Evolutionary conservation across 2,329 filamentous ascomycete genomes (phyloP).

Genomic region (Talaromyces sp.): DNA sequence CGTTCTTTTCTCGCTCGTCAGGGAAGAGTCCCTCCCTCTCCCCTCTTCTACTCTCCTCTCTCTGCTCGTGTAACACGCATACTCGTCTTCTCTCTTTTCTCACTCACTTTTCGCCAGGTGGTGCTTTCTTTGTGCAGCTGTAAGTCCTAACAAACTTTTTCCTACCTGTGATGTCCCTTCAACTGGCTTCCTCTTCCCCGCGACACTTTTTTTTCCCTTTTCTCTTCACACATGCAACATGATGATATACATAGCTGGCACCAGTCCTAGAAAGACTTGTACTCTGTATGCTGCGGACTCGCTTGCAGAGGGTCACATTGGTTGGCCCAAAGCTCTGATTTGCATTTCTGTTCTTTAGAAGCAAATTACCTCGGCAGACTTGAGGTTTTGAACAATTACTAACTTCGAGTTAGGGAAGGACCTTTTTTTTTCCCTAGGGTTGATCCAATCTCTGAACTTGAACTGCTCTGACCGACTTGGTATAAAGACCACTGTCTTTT

Average conservation of each 20-base stretch:
- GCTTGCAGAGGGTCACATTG: constrained; percentile 45
- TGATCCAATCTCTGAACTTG: not conserved
- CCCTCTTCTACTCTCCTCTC: not conserved
- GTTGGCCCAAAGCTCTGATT: constrained; percentile 14
- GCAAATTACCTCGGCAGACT: not conserved
- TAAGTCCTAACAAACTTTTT: not conserved
- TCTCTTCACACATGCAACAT: constrained; percentile 21
- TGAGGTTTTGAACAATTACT: not conserved
- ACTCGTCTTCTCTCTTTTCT: not conserved
- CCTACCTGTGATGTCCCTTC: not conserved
- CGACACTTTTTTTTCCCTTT: not conserved
- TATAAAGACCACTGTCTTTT: not conserved
- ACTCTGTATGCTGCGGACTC: constrained; percentile 59
- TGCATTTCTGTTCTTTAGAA: not conserved
- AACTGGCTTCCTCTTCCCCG: not conserved
- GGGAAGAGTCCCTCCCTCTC: constrained; percentile 8
- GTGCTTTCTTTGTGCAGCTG: not conserved
- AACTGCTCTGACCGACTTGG: not conserved
- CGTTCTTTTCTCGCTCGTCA: constrained; percentile 8
- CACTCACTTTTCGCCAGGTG: not conserved
- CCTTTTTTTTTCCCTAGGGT: not conserved
- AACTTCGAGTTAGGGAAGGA: not conserved
- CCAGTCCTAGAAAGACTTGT: constrained; percentile 62
- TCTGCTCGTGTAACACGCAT: not conserved
- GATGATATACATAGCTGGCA: constrained; percentile 61